phyloP scores from a whole-genome alignment of 495 filamentous ascomycete genomes.

The Aspergillus sclerotiicarbonarius region DNA sequence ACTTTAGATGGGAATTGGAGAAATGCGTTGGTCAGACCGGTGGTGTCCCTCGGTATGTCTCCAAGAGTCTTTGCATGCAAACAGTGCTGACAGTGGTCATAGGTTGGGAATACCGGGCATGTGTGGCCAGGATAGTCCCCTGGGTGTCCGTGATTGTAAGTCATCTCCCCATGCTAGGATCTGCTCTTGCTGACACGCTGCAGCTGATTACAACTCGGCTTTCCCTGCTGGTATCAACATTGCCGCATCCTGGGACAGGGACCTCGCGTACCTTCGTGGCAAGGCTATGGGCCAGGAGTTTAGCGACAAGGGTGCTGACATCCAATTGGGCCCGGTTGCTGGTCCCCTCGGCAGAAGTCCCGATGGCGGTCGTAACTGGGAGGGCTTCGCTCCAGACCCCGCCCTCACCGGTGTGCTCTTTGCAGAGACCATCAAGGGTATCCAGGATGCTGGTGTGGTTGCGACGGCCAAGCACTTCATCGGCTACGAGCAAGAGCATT shows the following conservation, averaged over 20 bases:
- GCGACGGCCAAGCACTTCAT: constrained; percentile 84
- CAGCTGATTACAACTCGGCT: constrained; percentile 72
- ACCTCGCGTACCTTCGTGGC: constrained; percentile 71
- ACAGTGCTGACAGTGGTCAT: background rate
- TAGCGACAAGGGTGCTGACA: constrained; percentile 77
- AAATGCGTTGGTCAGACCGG: constrained; percentile 75
- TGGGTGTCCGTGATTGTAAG: constrained; percentile 72
- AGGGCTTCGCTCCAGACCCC: constrained; percentile 66
- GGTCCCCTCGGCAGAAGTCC: constrained; percentile 77
- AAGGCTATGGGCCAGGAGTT: constrained; percentile 79
- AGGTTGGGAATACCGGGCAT: constrained; percentile 77
- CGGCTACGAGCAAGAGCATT: constrained; percentile 74
- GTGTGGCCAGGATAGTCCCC: constrained; percentile 87
- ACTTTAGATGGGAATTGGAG: constrained; percentile 65
- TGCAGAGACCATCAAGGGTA: constrained; percentile 72
- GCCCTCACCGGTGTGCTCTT: constrained; percentile 73
- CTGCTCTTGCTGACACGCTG: constrained; percentile 12
- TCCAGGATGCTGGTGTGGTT: constrained; percentile 78
- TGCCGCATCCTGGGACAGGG: constrained; percentile 75
- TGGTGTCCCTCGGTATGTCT: constrained; percentile 37
- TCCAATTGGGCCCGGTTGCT: constrained; percentile 85
- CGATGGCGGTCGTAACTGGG: constrained; percentile 88
- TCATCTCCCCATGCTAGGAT: background rate
- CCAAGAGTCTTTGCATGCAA: constrained; percentile 16
- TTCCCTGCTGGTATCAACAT: constrained; percentile 81